These are phyloP conservation scores for Dichomitus squalens DNA, from an alignment of 1,284 basidiomycete species.

Conservation along the genomic window DNA sequence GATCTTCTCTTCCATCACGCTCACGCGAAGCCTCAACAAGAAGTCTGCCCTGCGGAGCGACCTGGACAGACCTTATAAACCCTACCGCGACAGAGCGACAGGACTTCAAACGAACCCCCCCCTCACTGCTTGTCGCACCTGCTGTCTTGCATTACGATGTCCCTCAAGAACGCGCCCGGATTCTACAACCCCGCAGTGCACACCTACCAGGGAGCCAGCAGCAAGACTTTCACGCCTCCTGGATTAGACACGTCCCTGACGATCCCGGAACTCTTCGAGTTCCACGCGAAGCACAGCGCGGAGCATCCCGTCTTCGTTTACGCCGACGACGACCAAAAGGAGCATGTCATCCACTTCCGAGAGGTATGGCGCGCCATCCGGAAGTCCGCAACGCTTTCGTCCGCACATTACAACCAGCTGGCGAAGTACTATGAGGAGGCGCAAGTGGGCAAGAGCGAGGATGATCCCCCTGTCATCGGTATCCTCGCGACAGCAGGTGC, in stretches of 20 bases:
- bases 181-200: conserved; percentile 18
- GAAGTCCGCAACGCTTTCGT: conserved; percentile 24
- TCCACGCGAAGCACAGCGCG: conserved; percentile 33
- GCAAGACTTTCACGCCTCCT: conserved; percentile 17
- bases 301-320: conserved; percentile 36
- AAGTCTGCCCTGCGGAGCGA: too few species aligned
- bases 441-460: conserved; percentile 10
- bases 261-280: conserved; percentile 35
- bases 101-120: neutral
- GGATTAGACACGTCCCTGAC: conserved; percentile 15
- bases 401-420: conserved; percentile 8
- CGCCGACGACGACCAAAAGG: conserved; percentile 14
- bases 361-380: conserved; percentile 29
- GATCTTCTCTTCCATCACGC: too few species aligned
- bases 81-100: neutral
- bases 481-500: conserved; percentile 30
- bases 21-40: too few species aligned
- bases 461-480: conserved; percentile 25
- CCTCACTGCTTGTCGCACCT: neutral
- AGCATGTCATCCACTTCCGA: conserved; percentile 24
- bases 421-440: conserved; percentile 11
- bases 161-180: conserved; percentile 11
- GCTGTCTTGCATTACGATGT: neutral
- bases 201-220: conserved; percentile 16
- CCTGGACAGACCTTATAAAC: too few species aligned